Conservation (phyloP, 2,329 filamentous ascomycete genomes). For the Fusarium chuoi region DNA sequence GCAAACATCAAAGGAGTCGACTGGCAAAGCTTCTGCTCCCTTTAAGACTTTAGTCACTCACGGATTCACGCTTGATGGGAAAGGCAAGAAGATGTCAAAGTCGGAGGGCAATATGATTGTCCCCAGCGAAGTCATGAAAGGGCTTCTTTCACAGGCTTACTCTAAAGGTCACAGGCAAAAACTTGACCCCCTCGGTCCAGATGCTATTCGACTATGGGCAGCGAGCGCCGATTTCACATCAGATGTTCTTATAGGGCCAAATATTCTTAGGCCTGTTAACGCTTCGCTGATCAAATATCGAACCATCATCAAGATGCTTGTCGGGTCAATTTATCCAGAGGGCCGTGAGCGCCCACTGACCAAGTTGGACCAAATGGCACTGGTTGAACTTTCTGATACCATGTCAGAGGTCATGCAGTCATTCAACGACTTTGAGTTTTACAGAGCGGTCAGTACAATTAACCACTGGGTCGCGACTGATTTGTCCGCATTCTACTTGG, state of each 20-base stretch:
- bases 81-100: slow-evolving; percentile 99
- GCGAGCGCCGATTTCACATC: slow-evolving; percentile 91
- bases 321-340: slow-evolving; percentile 75
- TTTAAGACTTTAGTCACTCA: slow-evolving; percentile 94
- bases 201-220: slow-evolving; percentile 90
- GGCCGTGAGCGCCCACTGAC: slow-evolving; percentile 63
- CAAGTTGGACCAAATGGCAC: slow-evolving; percentile 76
- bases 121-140: slow-evolving; percentile 86
- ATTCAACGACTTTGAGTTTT: slow-evolving; percentile 81
- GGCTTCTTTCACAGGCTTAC: slow-evolving; percentile 76
- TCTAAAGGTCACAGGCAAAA: slow-evolving; percentile 54
- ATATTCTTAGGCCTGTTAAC: slow-evolving; percentile 81
- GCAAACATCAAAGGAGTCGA: slow-evolving; percentile 53
- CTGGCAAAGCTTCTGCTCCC: slow-evolving; percentile 62
- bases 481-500: slow-evolving; percentile 93
- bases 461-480: slow-evolving; percentile 86
- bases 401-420: slow-evolving; percentile 72
- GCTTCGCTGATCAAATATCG: slow-evolving; percentile 85
- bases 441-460: slow-evolving; percentile 76
- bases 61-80: slow-evolving; percentile 89
- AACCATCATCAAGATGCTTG: slow-evolving; percentile 88
- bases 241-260: slow-evolving; percentile 84
- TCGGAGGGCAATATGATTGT: slow-evolving; percentile 89
- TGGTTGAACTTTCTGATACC: slow-evolving; percentile 76
- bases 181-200: slow-evolving; percentile 81